Base-by-base conservation (phyloP, 2,329 filamentous ascomycete genomes). In the Aspergillus latus region DNA sequence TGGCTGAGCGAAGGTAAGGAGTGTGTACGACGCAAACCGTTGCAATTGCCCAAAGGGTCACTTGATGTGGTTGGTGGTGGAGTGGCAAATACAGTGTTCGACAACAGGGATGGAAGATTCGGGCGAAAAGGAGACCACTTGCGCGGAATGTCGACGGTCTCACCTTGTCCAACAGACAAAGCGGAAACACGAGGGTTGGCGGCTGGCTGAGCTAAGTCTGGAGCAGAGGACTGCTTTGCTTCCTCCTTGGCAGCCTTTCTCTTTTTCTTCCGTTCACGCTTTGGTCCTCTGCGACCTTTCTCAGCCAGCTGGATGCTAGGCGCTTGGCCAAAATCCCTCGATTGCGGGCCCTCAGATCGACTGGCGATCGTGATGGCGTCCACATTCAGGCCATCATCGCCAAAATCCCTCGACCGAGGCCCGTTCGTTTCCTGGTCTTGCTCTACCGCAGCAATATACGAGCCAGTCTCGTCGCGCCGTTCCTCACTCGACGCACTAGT, bases 61-160 rank as follows among this genome's bases (percentile, higher is more conserved):
- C 58, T 16, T 4, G 44, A 60, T 0, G 58, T 57, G 4, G 43
- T 15, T 4, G 56, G 52, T 29, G 62, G 60, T 10, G 65, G 59
- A 54, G 57, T 70, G 16, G 64, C 62, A 16, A 73, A 73, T 4
- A 73, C 70, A 1, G 71, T 73, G 57, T 72, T 73, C 15, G 70
- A 70, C 8, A 73, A 56, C 42, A 73, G 37, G 1, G 68, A 67
- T 2, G 69, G 69, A 9, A 73, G 64, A 15, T 51, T 56, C 2
- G 69, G 68, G 3, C 65, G 66, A 52, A 73, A 72, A 2, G 68
- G 64, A 13, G 63, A 66, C 32, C 64, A 64, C 51, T 64, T 65
- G 37, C 66, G 64, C 7, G 60, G 62, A 10, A 66, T 58, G 2
- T 61, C 62, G 3, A 60, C 57, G 5, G 56, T 47, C 16, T 57